Conservation (phyloP, 176 grass and related monocot genomes). For the Aegilops tauschii region DNA sequence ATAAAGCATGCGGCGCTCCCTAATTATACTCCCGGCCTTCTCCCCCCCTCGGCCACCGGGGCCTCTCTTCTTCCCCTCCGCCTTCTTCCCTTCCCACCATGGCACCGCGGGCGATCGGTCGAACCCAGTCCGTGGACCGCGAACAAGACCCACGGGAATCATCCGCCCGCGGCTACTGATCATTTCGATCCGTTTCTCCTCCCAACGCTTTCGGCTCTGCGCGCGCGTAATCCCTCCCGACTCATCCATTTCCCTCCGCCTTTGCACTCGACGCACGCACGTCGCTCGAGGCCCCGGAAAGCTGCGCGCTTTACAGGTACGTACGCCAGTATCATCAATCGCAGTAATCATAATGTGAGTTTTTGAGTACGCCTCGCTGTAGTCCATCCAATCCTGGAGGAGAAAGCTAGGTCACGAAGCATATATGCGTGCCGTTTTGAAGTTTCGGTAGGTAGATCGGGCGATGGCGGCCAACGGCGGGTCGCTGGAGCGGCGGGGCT, state of each 20-base stretch:
- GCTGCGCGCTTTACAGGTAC: slow-evolving; percentile 47
- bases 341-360: not conserved
- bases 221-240: slow-evolving; percentile 29
- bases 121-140: slow-evolving; percentile 12
- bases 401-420: not conserved
- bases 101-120: slow-evolving; percentile 19
- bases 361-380: not conserved
- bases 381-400: not conserved
- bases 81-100: not conserved
- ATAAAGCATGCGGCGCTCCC: slow-evolving; percentile 52
- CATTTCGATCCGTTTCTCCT: not conserved
- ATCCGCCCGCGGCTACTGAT: slow-evolving; percentile 23
- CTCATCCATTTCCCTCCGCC: slow-evolving; percentile 15
- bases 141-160: slow-evolving; percentile 7
- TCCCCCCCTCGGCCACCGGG: not conserved
- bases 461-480: slow-evolving; percentile 35
- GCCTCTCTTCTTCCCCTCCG: slow-evolving; percentile 9
- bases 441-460: not conserved
- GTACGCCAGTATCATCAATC: slow-evolving; percentile 30
- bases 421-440: not conserved
- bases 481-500: slow-evolving; percentile 42
- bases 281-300: slow-evolving; percentile 28
- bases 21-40: slow-evolving; percentile 46
- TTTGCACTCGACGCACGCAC: slow-evolving; percentile 8
- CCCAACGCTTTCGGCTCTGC: not conserved